Conservation (phyloP, 1,284 basidiomycete genomes). For the Blastosporella zonata region DNA sequence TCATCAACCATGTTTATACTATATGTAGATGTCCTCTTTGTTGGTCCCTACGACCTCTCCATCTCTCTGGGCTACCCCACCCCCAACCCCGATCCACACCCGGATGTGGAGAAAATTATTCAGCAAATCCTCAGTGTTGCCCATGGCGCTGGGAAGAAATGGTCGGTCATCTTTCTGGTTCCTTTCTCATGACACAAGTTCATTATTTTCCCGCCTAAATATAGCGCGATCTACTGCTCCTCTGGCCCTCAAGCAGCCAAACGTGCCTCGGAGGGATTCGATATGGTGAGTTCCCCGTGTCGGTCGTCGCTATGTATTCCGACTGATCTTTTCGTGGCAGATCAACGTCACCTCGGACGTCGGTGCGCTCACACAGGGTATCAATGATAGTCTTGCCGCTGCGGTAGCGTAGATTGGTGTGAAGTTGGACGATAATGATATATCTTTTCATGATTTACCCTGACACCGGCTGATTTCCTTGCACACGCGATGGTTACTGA, state of each 20-base stretch:
- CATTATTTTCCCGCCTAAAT: not conserved
- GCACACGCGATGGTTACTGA: no score
- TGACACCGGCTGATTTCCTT: no score
- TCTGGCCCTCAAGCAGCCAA: constrained; percentile 47
- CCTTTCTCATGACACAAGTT: not conserved
- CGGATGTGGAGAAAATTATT: constrained; percentile 60
- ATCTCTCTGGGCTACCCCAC: constrained; percentile 55
- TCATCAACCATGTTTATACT: not conserved
- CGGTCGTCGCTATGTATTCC: not conserved
- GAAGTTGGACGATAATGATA: no score
- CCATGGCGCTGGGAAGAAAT: constrained; percentile 63
- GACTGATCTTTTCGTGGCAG: not conserved
- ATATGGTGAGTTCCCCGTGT: constrained; percentile 37
- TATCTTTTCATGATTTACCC: no score
- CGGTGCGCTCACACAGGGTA: constrained; percentile 13
- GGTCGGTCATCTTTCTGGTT: constrained; percentile 35
- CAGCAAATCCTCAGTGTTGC: constrained; percentile 52
- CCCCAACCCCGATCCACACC: constrained; percentile 60
- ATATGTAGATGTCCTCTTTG: constrained; percentile 43
- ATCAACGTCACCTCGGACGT: constrained; percentile 19
- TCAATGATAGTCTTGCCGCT: constrained; percentile 10
- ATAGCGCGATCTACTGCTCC: constrained; percentile 45
- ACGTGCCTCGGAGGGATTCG: constrained; percentile 55
- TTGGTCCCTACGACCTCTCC: constrained; percentile 69
- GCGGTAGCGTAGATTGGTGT: constrained; percentile 2